Percentiles rank a stretch among this genome's conserved stretches.
Conservation (phyloP, 2,329 filamentous ascomycete species). For the Ascosphaera apis region DNA sequence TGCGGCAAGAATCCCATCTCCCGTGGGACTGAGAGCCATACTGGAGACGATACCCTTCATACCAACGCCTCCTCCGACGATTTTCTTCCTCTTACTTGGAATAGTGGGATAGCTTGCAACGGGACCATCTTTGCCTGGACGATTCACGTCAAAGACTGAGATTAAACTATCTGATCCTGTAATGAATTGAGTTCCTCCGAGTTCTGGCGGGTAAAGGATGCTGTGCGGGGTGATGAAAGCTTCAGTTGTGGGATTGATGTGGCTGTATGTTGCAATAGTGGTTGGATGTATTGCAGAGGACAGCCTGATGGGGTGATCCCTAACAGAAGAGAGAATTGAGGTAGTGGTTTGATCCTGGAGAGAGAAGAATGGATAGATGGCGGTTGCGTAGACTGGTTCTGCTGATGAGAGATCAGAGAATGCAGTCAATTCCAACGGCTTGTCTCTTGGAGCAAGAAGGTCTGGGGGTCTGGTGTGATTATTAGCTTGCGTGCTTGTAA, state of each 20-base stretch:
- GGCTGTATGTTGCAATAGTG: slow-evolving; percentile 28
- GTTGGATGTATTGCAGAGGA: slow-evolving; percentile 29
- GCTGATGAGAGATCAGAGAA: too few species aligned
- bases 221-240: slow-evolving; percentile 31
- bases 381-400: slow-evolving; percentile 30
- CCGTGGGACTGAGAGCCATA: slow-evolving; percentile 21
- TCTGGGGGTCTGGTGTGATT: slow-evolving; percentile 19
- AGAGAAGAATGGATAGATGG: slow-evolving; percentile 31
- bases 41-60: slow-evolving; percentile 34
- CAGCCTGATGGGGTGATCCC: slow-evolving; percentile 33
- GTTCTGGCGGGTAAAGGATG: slow-evolving; percentile 26
- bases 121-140: slow-evolving; percentile 24
- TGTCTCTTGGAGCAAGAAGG: slow-evolving; percentile 19
- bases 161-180: slow-evolving; percentile 32
- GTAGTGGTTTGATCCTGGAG: slow-evolving; percentile 26
- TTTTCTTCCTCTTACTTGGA: slow-evolving; percentile 24
- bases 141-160: slow-evolving; percentile 31
- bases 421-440: too few species aligned
- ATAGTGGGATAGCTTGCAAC: slow-evolving; percentile 23
- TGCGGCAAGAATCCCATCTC: slow-evolving; percentile 29
- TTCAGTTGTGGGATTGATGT: slow-evolving; percentile 32
- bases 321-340: slow-evolving; percentile 27
- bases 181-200: slow-evolving; percentile 28
- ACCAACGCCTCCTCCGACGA: slow-evolving; percentile 23
- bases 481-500: slow-evolving; percentile 4